These are phyloP conservation scores for Rhizoclosmatium sp. DNA, from an alignment of 192 early-diverging fungal species.

Conservation along the genomic window DNA sequence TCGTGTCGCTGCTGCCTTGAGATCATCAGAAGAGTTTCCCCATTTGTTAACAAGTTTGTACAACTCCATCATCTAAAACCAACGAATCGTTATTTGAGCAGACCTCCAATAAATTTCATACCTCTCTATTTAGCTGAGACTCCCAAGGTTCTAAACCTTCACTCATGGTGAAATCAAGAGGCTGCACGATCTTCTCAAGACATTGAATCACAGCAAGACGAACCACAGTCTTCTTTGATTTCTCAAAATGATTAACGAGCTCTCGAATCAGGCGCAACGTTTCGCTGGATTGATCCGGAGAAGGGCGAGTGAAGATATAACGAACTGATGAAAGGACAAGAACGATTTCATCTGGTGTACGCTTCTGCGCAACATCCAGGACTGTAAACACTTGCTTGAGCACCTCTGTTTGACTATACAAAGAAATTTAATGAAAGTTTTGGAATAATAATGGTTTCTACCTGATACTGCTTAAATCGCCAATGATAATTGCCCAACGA, in stretches of 20 bases:
- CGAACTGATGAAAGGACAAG: conserved; percentile 46
- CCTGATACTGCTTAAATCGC: conserved; percentile 49
- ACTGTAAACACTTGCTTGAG: conserved; percentile 43
- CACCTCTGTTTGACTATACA: conserved; percentile 45
- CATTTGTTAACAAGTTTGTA: conserved; percentile 52
- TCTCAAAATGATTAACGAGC: conserved; percentile 42
- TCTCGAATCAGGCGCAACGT: conserved; percentile 44
- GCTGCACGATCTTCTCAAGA: conserved; percentile 57
- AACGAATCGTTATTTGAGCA: neutral
- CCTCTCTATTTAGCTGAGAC: conserved; percentile 40
- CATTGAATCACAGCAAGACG: conserved; percentile 53
- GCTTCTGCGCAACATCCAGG: conserved; percentile 49
- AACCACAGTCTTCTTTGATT: conserved; percentile 51
- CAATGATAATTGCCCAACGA: conserved; percentile 53
- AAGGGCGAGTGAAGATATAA: conserved; percentile 51
- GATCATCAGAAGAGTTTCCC: conserved; percentile 49
- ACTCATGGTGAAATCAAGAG: conserved; percentile 46
- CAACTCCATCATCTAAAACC: conserved; percentile 43
- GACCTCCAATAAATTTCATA: conserved; percentile 8
- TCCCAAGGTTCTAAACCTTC: conserved; percentile 40
- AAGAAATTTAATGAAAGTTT: conserved; percentile 7
- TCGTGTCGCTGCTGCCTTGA: conserved; percentile 42
- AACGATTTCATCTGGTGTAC: conserved; percentile 54
- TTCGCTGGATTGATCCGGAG: conserved; percentile 36
- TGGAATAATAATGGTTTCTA: conserved; percentile 29